Base-by-base conservation (phyloP, 441 rosid species). In the Arabidopsis lyrata region DNA sequence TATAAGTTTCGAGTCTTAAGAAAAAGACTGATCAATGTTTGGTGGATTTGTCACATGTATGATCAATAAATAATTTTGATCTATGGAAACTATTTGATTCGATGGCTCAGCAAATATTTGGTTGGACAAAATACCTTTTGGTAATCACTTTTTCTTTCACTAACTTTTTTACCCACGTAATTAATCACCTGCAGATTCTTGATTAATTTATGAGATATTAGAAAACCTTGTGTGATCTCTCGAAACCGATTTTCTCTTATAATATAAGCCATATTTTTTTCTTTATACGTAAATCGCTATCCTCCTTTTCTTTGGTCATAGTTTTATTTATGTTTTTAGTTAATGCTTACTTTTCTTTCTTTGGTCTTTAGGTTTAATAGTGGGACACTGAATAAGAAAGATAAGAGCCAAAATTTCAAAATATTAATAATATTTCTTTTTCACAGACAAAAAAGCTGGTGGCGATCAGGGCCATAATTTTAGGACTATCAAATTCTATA, bases 281-380 rank as follows among this genome's bases (percentile, higher is more conserved):
- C 24, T 75, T 55, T 47, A 39, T 58, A 44, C 41, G 52, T 75
- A 47, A 58, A 58, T 77, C 76, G 56, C 55, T 59, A 49, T 42
- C 68, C 7, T 42, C 58, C 27, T 50, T 77, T 70, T 49, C 32
- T 64, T 53, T 63, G 53, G 60, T 64, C 48, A 22, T 18, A 39
- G 3, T 54, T 64, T 57, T 64, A 39, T 70, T 3, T 27, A 45
- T 63, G 10, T 8, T 63, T 39, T 57, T 63, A 57, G 68, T 59
- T 77, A 45, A 71, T 64, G 72, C 27, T 58, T 77, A 49, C 72
- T 77, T 77, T 77, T 77, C 56, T 49, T 49, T 41, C 56, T 57
- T 71, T 65, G 73, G 35, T 70, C 76, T 58, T 77, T 77, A 77
- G 76, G 73, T 64, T 70, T 49, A 63, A 35, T 57, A 65, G 72